These are phyloP conservation scores for Setaria italica DNA, from an alignment of 202 grass and related monocot genomes.

Conservation along the genomic window DNA sequence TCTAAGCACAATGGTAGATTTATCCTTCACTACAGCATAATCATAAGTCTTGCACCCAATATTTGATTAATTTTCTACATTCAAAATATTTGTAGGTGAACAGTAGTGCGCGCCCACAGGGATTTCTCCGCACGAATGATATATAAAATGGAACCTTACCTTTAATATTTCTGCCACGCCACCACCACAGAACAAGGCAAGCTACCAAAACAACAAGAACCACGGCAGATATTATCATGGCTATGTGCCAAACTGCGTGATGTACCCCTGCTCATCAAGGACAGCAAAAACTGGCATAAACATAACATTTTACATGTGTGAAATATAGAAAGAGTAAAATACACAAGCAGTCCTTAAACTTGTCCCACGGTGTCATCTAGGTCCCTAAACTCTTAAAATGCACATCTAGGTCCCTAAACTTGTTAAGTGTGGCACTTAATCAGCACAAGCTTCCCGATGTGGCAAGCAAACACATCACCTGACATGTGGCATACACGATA, in stretches of 20 bases:
- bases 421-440: neutral
- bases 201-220: slow-evolving; percentile 56
- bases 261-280: slow-evolving; percentile 41
- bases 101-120: neutral
- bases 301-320: slow-evolving; percentile 26
- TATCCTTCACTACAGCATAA: neutral
- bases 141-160: slow-evolving; percentile 43
- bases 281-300: slow-evolving; percentile 40
- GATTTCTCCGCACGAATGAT: neutral
- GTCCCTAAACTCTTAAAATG: neutral
- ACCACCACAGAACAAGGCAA: slow-evolving; percentile 73
- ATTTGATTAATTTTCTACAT: neutral
- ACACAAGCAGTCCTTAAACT: neutral
- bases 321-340: slow-evolving; percentile 39
- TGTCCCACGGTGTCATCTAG: neutral
- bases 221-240: slow-evolving; percentile 46
- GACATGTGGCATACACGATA: neutral
- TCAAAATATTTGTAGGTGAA: neutral
- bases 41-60: neutral
- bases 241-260: slow-evolving; percentile 51
- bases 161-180: slow-evolving; percentile 57
- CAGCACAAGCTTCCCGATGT: neutral
- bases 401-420: neutral
- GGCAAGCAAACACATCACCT: neutral
- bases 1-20: neutral